phyloP scores from a whole-genome alignment of 768 basidiomycete species.

The Lepiota subincarnata region DNA sequence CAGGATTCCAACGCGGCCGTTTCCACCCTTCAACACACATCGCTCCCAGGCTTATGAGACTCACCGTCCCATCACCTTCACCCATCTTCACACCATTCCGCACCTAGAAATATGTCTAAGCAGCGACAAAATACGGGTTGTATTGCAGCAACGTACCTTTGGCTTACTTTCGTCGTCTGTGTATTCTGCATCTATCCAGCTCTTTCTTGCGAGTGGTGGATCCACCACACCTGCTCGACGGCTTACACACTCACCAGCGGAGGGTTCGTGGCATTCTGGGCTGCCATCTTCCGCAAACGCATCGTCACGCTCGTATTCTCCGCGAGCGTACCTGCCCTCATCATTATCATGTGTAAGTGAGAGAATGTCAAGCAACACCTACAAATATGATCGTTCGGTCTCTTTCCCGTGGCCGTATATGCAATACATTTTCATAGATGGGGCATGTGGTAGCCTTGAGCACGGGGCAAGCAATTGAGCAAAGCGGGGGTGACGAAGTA shows the following conservation, averaged over 20 bases:
- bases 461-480: background rate
- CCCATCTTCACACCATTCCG: conserved; percentile 87
- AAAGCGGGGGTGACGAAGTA: background rate
- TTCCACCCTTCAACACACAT: conserved; percentile 99
- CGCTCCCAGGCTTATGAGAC: conserved; percentile 79
- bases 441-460: conserved; percentile 76
- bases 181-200: conserved; percentile 85
- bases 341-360: background rate
- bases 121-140: background rate
- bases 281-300: conserved; percentile 38
- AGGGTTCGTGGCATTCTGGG: conserved; percentile 41
- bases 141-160: conserved; percentile 33
- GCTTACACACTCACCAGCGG: conserved; percentile 37
- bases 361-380: conserved; percentile 12
- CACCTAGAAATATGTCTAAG: conserved; percentile 34
- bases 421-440: conserved; percentile 89
- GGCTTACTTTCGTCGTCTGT: conserved; percentile 59
- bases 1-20: conserved; percentile 85
- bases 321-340: conserved; percentile 61
- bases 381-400: conserved; percentile 94
- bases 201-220: conserved; percentile 50
- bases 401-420: conserved; percentile 95
- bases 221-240: conserved; percentile 42
- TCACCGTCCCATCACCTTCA: conserved; percentile 94
- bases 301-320: conserved; percentile 65